phyloP scores from a whole-genome alignment of 2,329 filamentous ascomycete species.

The Macrophomina pseudophaseolina region DNA sequence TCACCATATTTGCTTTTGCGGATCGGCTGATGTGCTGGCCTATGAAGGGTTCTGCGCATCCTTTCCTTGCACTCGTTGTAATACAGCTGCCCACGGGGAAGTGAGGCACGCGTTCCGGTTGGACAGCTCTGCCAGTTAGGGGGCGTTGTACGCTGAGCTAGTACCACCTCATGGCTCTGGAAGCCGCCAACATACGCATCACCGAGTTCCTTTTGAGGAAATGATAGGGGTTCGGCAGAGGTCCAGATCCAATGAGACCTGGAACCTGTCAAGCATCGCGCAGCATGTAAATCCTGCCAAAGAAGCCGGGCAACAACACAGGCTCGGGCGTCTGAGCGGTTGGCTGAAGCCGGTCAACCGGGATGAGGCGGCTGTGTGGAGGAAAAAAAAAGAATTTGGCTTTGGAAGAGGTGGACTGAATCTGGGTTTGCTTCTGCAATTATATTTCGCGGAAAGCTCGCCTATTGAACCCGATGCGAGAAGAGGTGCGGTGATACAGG shows the following conservation, averaged over 20 bases:
- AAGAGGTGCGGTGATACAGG: background rate
- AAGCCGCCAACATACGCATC: background rate
- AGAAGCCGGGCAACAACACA: background rate
- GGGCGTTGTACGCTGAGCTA: background rate
- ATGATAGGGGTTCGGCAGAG: background rate
- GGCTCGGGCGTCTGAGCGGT: background rate
- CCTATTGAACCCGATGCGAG: background rate
- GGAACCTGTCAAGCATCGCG: too few relatives aligned
- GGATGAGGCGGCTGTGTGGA: background rate
- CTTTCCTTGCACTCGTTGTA: background rate
- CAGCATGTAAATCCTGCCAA: background rate
- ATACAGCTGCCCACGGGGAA: background rate
- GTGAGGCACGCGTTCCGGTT: background rate
- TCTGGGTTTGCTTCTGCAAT: background rate
- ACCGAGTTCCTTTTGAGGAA: background rate
- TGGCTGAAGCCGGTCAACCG: background rate
- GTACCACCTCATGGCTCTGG: background rate
- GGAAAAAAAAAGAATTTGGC: constrained; percentile 1
- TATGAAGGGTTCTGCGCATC: background rate
- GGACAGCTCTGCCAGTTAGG: background rate
- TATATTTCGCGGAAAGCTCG: background rate
- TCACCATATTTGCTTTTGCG: background rate
- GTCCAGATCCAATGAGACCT: background rate
- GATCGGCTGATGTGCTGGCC: background rate
- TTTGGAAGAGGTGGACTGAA: background rate